phyloP scores from a whole-genome alignment of 139 green algal genomes.

The Ulvella scutata region DNA sequence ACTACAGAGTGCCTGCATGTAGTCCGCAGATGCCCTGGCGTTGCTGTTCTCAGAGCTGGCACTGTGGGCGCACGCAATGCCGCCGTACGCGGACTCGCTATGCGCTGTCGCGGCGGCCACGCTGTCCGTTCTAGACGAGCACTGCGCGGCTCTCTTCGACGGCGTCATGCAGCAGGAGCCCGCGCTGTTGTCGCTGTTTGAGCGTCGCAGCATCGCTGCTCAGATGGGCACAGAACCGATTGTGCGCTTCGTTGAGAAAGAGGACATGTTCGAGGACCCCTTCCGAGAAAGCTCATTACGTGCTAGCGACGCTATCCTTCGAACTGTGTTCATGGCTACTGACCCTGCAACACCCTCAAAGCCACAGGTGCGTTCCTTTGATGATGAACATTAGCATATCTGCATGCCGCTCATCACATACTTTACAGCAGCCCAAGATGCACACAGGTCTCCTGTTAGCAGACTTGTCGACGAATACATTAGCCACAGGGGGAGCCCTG shows the following conservation, averaged over 20 bases:
- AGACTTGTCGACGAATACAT: too few relatives aligned
- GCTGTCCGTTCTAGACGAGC: background rate
- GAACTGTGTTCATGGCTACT: background rate
- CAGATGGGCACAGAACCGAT: background rate
- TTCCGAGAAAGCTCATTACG: background rate
- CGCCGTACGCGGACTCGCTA: background rate
- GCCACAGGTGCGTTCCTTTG: background rate
- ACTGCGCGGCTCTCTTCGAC: background rate
- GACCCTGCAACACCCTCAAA: background rate
- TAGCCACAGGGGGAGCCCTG: too few relatives aligned
- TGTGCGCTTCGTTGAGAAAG: conserved; percentile 82
- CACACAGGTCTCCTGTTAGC: too few relatives aligned
- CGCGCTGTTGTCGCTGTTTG: background rate
- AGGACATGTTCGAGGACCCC: conserved; percentile 79
- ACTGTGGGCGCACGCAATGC: background rate
- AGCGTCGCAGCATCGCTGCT: background rate
- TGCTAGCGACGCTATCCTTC: background rate
- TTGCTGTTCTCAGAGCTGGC: background rate
- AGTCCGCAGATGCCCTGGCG: background rate
- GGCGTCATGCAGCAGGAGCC: conserved; percentile 3
- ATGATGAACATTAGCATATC: too few relatives aligned
- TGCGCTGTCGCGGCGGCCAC: background rate
- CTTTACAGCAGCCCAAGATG: too few relatives aligned
- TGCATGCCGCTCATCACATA: too few relatives aligned
- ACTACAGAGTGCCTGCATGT: too few relatives aligned